Evolutionary conservation across 768 basidiomycete species (phyloP), one percentile per base, ranked within the genome.

Genomic region (Fomitopsis pulvina): DNA sequence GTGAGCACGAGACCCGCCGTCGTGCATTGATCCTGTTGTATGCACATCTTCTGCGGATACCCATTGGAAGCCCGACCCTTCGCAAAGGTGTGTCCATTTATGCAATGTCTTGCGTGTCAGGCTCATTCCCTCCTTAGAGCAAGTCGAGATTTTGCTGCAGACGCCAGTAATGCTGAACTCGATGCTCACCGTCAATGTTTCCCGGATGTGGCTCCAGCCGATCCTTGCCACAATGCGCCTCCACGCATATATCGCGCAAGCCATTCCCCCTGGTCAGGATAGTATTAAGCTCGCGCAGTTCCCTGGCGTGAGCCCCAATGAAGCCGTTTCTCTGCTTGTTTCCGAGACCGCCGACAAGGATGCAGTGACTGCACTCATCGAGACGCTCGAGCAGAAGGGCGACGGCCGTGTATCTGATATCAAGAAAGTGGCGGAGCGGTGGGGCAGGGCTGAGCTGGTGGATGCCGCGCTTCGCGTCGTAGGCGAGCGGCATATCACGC

Each of bases 401-500:
- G 83, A 84, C 56, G 60, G 65, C 1, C 63, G 80, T 40, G 67
- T 68, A 1, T 59, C 53, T 5, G 80, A 84, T 40, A 75, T 83
- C n/a, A 73, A 76, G 64, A 84, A 82, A 54, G 83, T 78, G 0
- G 70, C 87, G 2, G 70, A 79, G 52, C 77, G 72, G 47, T 91
- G 90, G 85, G 85, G 85, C 1, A 73, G 75, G 41, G 68, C 90
- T 20, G 87, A 97, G 46, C 69, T 98, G 30, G 81, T 89, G 18
- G 84, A 87, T 62, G 85, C 87, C 20, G 69, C 76, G 11, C 97
- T 96, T 76, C 87, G 87, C 74, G 93, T 99, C 46, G 88, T 92
- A 52, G 95, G 90, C 47, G 96, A 99, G 68, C 83, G 83, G 14
- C 67, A 86, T 28, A 80, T 98, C 29, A 87, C 89, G 0, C 93